A percentile compares a stretch with the other conserved stretches of the same genome.
phyloP scores from a whole-genome alignment of 1,284 basidiomycete species.

The Fomitopsis palustris region DNA sequence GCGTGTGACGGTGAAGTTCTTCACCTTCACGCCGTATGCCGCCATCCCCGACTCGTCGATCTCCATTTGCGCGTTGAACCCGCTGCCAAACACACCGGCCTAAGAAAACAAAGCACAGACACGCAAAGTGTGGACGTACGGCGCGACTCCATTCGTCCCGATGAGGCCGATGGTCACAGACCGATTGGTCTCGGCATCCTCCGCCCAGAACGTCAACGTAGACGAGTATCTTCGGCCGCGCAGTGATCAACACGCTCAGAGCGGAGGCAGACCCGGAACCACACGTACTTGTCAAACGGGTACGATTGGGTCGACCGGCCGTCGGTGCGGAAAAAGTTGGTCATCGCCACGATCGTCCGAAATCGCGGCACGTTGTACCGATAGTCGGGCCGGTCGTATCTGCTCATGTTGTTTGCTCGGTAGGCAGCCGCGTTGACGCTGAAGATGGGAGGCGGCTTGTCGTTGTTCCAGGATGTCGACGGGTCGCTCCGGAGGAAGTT shows the following conservation, averaged over 20 bases:
- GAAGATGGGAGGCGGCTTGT: slow-evolving; percentile 16
- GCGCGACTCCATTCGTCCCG: slow-evolving; percentile 13
- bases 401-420: slow-evolving; percentile 5
- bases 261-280: too few relatives aligned
- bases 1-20: slow-evolving; percentile 17
- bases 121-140: slow-evolving; percentile 5
- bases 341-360: slow-evolving; percentile 17
- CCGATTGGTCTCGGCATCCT: slow-evolving; percentile 8
- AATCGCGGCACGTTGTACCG: slow-evolving; percentile 15
- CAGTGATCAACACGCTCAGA: background rate
- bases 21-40: slow-evolving; percentile 11
- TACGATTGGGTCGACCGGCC: slow-evolving; percentile 18
- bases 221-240: background rate
- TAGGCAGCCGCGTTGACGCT: slow-evolving; percentile 12
- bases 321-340: slow-evolving; percentile 6
- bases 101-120: background rate
- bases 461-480: slow-evolving; percentile 6
- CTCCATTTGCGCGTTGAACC: slow-evolving; percentile 18
- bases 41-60: slow-evolving; percentile 3
- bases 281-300: slow-evolving; percentile 19
- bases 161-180: slow-evolving; percentile 11
- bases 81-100: slow-evolving; percentile 4
- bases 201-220: slow-evolving; percentile 12
- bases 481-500: slow-evolving; percentile 10
- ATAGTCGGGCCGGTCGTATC: slow-evolving; percentile 4